These are phyloP conservation scores for Yamadazyma diospyri DNA, from an alignment of 1,139 yeast genomes.

Conservation along the genomic window DNA sequence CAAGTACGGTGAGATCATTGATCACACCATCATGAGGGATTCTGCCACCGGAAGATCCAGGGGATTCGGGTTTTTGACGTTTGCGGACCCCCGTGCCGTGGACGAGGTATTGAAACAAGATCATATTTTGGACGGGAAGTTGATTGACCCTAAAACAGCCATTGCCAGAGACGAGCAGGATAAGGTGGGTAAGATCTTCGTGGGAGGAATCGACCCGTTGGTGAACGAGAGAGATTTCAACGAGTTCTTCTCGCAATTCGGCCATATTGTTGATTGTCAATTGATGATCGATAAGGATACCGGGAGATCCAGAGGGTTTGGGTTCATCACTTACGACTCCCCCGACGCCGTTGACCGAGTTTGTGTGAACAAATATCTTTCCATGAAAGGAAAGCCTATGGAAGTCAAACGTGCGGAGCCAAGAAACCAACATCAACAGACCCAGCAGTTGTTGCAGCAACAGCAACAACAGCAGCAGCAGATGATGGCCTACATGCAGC, in stretches of 20 bases:
- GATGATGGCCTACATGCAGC: slow-evolving; percentile 19
- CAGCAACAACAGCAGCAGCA: slow-evolving; percentile 26
- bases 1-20: slow-evolving; percentile 87
- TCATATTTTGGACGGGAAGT: slow-evolving; percentile 92
- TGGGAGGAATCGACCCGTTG: slow-evolving; percentile 96
- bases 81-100: slow-evolving; percentile 77
- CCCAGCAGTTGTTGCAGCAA: slow-evolving; percentile 30
- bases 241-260: slow-evolving; percentile 84
- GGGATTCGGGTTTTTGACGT: slow-evolving; percentile 94
- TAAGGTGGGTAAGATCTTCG: slow-evolving; percentile 94
- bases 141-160: slow-evolving; percentile 97
- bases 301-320: slow-evolving; percentile 97
- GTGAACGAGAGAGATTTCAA: slow-evolving; percentile 91
- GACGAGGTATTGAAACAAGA: slow-evolving; percentile 85
- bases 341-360: slow-evolving; percentile 95
- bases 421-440: slow-evolving; percentile 53
- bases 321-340: slow-evolving; percentile 93
- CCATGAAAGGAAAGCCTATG: slow-evolving; percentile 85
- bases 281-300: slow-evolving; percentile 97
- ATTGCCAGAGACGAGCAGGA: slow-evolving; percentile 98
- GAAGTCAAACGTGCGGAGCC: slow-evolving; percentile 99
- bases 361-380: slow-evolving; percentile 76
- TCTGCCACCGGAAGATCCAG: slow-evolving; percentile 86
- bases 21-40: slow-evolving; percentile 94
- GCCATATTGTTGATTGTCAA: slow-evolving; percentile 94